phyloP scores from a whole-genome alignment of 73 alveolate genomes.

The Paraurostyla sp. region DNA sequence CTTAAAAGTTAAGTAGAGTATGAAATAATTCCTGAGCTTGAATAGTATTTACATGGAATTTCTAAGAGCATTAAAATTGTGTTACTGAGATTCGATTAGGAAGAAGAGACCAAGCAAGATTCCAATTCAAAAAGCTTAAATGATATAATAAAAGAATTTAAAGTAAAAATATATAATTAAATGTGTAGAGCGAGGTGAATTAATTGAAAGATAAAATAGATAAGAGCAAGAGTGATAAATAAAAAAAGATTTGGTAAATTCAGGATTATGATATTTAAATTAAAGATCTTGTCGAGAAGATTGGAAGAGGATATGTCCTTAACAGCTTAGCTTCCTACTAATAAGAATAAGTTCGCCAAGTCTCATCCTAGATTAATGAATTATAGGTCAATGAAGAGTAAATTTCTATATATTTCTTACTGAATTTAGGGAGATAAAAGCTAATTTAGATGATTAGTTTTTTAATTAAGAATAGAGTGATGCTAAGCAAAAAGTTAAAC shows the following conservation, averaged over 20 bases:
- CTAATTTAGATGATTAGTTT: neutral
- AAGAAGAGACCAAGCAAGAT: neutral
- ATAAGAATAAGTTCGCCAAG: neutral
- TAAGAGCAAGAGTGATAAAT: neutral
- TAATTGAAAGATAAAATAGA: neutral
- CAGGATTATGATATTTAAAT: conserved; percentile 15
- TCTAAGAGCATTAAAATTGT: conserved; percentile 11
- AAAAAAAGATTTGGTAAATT: conserved; percentile 29
- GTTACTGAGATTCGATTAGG: neutral
- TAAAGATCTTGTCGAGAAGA: conserved; percentile 15
- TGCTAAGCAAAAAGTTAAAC: conserved; percentile 17
- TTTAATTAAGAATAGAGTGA: conserved; percentile 1
- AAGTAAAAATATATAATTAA: neutral
- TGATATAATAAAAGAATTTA: neutral
- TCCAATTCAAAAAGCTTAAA: neutral
- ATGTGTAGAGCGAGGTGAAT: neutral
- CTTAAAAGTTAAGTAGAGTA: conserved; percentile 17
- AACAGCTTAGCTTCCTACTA: neutral
- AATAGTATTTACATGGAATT: conserved; percentile 7
- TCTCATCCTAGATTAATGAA: neutral
- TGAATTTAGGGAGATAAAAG: neutral
- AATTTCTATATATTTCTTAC: neutral
- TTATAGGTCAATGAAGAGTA: neutral
- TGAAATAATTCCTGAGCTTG: conserved; percentile 17
- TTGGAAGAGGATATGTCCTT: conserved; percentile 31